Conservation (phyloP, 352 stramenopile genomes). For the Aphanomyces euteiches region DNA sequence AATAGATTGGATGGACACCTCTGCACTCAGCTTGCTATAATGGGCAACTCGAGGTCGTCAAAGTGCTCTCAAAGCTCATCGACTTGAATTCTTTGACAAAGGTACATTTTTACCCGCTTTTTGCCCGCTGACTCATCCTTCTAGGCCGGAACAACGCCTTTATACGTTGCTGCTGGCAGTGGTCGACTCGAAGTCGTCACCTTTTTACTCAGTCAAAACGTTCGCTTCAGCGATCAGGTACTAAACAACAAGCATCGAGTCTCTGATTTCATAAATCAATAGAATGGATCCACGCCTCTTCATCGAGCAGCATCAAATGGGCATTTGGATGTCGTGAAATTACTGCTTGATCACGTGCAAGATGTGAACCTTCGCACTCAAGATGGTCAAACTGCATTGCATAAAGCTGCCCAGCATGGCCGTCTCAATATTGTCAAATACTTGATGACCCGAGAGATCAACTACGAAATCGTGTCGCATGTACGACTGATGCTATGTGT, state of each 20-base stretch:
- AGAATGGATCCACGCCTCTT: constrained; percentile 10
- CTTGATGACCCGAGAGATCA: not conserved
- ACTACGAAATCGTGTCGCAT: constrained; percentile 3
- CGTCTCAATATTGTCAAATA: not conserved
- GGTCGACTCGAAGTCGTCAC: not conserved
- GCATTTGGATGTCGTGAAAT: constrained; percentile 5
- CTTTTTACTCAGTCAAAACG: not conserved
- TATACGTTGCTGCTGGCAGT: constrained; percentile 10
- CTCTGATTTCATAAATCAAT: not conserved
- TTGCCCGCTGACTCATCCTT: not conserved
- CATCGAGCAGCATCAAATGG: constrained; percentile 4
- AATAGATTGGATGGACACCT: constrained; percentile 23
- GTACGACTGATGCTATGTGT: not conserved
- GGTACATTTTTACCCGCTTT: not conserved
- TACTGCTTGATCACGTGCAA: constrained; percentile 10
- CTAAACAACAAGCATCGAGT: not conserved
- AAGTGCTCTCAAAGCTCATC: not conserved
- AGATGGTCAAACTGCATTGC: constrained; percentile 13
- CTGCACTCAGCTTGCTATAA: constrained; percentile 14
- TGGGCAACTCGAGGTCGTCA: not conserved
- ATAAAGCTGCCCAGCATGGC: constrained; percentile 15
- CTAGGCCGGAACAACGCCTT: not conserved
- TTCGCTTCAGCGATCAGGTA: not conserved
- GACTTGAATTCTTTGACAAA: constrained; percentile 4
- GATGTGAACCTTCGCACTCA: not conserved